Evolutionary conservation across 768 basidiomycete species (phyloP).

Genomic region (Suillus subluteus): DNA sequence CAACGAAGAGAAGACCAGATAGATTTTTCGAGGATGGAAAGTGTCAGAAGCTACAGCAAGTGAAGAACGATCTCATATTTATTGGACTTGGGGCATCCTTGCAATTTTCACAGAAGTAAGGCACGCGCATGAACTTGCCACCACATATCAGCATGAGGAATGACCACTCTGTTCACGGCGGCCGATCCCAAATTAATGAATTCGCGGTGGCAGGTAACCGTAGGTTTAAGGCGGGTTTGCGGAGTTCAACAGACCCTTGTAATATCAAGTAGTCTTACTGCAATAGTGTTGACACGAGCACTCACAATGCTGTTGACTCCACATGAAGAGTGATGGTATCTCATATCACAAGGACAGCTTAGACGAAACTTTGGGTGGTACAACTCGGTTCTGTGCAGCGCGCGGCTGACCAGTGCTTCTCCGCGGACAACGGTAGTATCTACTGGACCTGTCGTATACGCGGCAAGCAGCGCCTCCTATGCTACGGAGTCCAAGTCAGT

Average conservation of each 20-base stretch:
- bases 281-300: neutral
- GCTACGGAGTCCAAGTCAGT: neutral
- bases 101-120: neutral
- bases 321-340: neutral
- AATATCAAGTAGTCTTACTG: neutral
- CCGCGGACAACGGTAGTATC: neutral
- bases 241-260: conserved; percentile 1
- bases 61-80: neutral
- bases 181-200: neutral
- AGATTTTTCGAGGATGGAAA: neutral
- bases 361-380: neutral
- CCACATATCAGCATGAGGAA: neutral
- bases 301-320: neutral
- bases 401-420: neutral
- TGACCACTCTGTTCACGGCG: neutral
- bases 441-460: neutral
- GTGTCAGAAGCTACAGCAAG: neutral
- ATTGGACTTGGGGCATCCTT: neutral
- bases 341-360: neutral
- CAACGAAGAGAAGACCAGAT: neutral
- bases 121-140: neutral
- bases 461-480: neutral
- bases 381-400: neutral
- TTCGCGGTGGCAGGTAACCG: neutral
- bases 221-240: neutral